Conservation (phyloP, 2,329 filamentous ascomycete genomes). For the Pseudogymnoascus pannorum region DNA sequence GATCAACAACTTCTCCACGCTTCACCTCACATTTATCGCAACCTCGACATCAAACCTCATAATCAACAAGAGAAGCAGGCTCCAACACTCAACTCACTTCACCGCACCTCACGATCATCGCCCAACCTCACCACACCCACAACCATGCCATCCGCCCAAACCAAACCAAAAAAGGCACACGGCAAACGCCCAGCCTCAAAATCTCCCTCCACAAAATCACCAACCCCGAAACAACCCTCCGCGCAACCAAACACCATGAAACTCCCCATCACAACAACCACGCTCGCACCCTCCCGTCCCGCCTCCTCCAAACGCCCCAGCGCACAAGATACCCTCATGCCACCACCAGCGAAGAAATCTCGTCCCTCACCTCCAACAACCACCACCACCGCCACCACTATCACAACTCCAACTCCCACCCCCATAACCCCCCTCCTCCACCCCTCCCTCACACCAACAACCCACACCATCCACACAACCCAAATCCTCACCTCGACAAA, state of each 20-base stretch:
- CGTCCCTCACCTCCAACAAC: slow-evolving; percentile 18
- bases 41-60: neutral
- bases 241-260: neutral
- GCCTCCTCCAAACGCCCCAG: slow-evolving; percentile 14
- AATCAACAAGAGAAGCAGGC: neutral
- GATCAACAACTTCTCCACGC: neutral
- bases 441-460: neutral
- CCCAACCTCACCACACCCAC: neutral
- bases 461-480: neutral
- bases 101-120: no score
- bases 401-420: slow-evolving; percentile 55
- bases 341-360: neutral
- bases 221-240: neutral
- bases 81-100: neutral
- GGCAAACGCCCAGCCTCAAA: neutral
- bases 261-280: neutral
- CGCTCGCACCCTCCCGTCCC: no score
- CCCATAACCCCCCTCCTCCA: neutral
- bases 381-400: slow-evolving; percentile 42
- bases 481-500: neutral
- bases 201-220: neutral
- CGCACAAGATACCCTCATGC: slow-evolving; percentile 34
- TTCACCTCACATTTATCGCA: neutral
- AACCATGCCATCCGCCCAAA: neutral
- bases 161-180: neutral